Evolutionary conservation across 768 basidiomycete genomes (phyloP), one percentile per base, ranked within the genome.

Genomic region (Leccinum pellstonianum): DNA sequence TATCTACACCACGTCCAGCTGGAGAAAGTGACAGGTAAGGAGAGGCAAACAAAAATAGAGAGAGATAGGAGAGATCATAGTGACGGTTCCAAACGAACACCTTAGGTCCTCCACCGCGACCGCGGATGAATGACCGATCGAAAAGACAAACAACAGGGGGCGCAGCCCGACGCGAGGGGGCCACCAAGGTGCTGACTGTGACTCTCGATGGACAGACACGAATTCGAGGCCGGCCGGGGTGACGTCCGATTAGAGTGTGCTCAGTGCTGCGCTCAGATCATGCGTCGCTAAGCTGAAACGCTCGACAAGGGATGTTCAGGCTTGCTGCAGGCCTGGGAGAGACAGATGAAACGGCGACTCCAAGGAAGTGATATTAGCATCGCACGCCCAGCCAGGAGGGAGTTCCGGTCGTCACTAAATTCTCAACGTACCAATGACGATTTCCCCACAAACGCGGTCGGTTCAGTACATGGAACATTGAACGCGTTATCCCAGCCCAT

Each of bases 221-320:
- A 25, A 49, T 47, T 21, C 3, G 46, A 49, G 48, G 23, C 29
- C 21, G 17, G n/a, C 41, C 41, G 4, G n/a, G n/a, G 9, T n/a
- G 4, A 43, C 41, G 41, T n/a, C 37, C 58, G 27, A 62, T 46
- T 8, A 17, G 27, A 37, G 15, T 5, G 35, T 63, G 10, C 19
- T 51, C 43, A 17, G 14, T 55, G 17, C n/a, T 33, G 35, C 17
- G 7, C 12, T 4, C 41, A 19, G 41, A 43, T 43, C 41, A 23
- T 25, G 35, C 53, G 25, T 59, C 54, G 62, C 57, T 48, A 46
- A 46, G 43, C 43, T 53, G 50, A 54, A 54, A 11, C 4, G 29
- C 31, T 25, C 37, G 3, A 4, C 38, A 27, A 23, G 14, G 10
- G 15, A 0, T 12, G 19, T 46, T 46, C 43, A 46, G 43, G 19